Percentiles rank a stretch among this genome's conserved stretches.
phyloP scores from a whole-genome alignment of 108 stramenopile genomes.

The Nitzschia inconspicua region DNA sequence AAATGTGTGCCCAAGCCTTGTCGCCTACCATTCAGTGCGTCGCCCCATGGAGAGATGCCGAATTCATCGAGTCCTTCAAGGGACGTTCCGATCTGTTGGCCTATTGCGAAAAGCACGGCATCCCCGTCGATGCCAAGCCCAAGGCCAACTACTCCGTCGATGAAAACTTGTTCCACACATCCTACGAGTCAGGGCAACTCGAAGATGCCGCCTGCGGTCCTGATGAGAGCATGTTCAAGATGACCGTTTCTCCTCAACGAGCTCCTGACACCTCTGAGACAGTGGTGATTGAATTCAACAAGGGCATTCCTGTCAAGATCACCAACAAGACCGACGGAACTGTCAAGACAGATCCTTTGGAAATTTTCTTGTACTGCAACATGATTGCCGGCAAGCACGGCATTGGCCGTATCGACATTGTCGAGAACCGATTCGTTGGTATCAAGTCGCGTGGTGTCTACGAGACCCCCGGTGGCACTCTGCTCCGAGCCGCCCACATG shows the following conservation, averaged over 20 bases:
- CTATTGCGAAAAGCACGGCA: constrained; percentile 94
- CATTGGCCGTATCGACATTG: constrained; percentile 97
- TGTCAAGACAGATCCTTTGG: constrained; percentile 88
- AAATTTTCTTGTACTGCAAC: constrained; percentile 96
- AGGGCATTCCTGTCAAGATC: constrained; percentile 95
- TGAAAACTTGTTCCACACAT: constrained; percentile 98
- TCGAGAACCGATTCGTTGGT: constrained; percentile 99
- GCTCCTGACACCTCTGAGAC: constrained; percentile 80
- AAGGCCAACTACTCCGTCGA: constrained; percentile 97
- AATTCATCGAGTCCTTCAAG: constrained; percentile 93
- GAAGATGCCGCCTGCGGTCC: constrained; percentile 86
- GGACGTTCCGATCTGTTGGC: constrained; percentile 92
- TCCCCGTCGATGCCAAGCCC: constrained; percentile 96
- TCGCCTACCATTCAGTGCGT: constrained; percentile 92
- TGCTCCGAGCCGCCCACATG: constrained; percentile 94
- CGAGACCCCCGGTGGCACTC: constrained; percentile 98
- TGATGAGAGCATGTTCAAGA: constrained; percentile 92
- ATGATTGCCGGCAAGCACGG: constrained; percentile 96
- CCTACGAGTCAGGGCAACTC: constrained; percentile 94
- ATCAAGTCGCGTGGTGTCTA: constrained; percentile 99
- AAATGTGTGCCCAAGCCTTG: constrained; percentile 98
- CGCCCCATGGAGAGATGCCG: constrained; percentile 97
- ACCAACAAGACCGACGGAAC: constrained; percentile 88
- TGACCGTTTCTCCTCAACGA: constrained; percentile 88
- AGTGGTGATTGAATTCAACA: constrained; percentile 84